phyloP scores from a whole-genome alignment of 73 alveolate genomes.

The Paramecium pentaurelia region DNA sequence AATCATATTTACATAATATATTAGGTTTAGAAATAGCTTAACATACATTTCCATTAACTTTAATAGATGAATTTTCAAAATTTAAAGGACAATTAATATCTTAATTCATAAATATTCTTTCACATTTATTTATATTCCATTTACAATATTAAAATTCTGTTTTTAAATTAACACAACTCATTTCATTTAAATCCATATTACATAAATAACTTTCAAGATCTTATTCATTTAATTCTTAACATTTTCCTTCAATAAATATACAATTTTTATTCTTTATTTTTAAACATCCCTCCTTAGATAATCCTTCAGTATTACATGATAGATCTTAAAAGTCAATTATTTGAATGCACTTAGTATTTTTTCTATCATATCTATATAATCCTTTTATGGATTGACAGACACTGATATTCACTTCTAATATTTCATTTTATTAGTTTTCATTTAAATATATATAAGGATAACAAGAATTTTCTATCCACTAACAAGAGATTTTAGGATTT shows the following conservation, averaged over 20 bases:
- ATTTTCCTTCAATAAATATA: not conserved
- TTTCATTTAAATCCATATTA: not conserved
- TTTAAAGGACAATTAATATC: not conserved
- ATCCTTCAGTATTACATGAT: not conserved
- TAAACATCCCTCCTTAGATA: not conserved
- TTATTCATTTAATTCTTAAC: not conserved
- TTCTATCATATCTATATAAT: not conserved
- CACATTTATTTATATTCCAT: not conserved
- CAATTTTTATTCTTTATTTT: not conserved
- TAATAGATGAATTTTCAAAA: not conserved
- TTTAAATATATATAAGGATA: not conserved
- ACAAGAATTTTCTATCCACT: not conserved
- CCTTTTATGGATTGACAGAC: not conserved
- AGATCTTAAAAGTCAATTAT: not conserved
- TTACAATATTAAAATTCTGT: not conserved
- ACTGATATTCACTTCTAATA: not conserved
- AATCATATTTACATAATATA: not conserved
- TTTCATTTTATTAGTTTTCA: not conserved
- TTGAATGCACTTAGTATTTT: not conserved
- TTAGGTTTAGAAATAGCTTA: not conserved
- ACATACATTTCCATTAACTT: conserved; percentile 2
- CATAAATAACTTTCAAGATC: not conserved
- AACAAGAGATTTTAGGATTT: not conserved
- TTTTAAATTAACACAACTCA: not conserved
- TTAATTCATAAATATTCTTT: not conserved